phyloP scores from a whole-genome alignment of 345 rosid genomes.

The Mangifera indica region DNA sequence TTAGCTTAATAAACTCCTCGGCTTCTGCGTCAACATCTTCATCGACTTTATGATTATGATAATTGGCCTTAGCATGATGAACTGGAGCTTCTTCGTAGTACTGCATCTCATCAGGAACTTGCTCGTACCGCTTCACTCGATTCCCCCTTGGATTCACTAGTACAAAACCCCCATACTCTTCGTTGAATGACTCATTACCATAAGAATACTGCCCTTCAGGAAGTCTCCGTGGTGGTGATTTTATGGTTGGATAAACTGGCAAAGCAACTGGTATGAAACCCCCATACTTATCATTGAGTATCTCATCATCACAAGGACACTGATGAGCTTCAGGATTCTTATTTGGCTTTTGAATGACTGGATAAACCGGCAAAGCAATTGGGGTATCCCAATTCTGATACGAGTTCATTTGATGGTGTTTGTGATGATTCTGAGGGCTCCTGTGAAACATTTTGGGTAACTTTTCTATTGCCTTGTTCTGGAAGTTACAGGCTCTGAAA shows the following conservation, averaged over 20 bases:
- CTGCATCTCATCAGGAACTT: not conserved
- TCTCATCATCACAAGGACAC: not conserved
- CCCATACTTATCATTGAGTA: constrained; percentile 1
- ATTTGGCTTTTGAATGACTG: not conserved
- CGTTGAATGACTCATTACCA: not conserved
- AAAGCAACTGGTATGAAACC: not conserved
- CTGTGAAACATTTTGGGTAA: constrained; percentile 14
- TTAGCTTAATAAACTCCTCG: constrained; percentile 52
- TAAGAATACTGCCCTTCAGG: constrained; percentile 1
- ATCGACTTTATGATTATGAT: not conserved
- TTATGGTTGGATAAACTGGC: not conserved
- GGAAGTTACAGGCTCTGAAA: not conserved
- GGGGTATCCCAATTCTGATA: constrained; percentile 11
- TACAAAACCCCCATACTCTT: not conserved
- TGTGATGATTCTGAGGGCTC: constrained; percentile 7
- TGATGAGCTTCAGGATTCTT: not conserved
- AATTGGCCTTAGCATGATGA: not conserved
- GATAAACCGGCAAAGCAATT: constrained; percentile 3
- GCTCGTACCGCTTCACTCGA: not conserved
- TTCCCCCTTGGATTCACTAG: constrained; percentile 7
- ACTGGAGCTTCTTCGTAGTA: not conserved
- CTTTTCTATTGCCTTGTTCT: not conserved
- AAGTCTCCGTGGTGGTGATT: not conserved
- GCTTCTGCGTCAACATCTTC: constrained; percentile 59
- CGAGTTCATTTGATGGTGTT: constrained; percentile 9